Conservation (phyloP, 805 yeast species). For the Sugiyamaella mastotermitis region DNA sequence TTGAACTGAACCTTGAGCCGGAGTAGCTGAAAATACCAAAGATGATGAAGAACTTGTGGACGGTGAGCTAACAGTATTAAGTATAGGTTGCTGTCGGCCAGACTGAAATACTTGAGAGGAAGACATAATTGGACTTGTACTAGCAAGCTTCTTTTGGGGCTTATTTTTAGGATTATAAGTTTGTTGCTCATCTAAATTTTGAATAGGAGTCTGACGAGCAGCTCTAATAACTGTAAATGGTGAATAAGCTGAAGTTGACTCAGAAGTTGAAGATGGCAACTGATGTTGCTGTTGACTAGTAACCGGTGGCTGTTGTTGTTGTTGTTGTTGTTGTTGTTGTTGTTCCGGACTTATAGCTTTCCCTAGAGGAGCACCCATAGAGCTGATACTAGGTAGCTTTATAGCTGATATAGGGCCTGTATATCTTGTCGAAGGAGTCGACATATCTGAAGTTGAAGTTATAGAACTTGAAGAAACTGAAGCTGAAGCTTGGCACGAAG, state of each 20-base stretch:
- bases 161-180: background rate
- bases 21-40: background rate
- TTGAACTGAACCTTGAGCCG: background rate
- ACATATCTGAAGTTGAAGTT: background rate
- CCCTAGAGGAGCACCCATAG: no score
- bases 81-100: no score
- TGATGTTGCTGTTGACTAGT: no score
- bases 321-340: no score
- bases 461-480: background rate
- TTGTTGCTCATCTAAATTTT: background rate
- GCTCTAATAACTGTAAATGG: conserved; percentile 9
- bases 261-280: background rate
- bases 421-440: background rate
- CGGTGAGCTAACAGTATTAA: no score
- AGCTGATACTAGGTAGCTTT: no score
- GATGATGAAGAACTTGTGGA: no score
- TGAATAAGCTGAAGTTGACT: conserved; percentile 5
- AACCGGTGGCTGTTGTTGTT: no score
- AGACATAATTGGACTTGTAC: background rate
- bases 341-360: no score
- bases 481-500: background rate
- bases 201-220: conserved; percentile 3
- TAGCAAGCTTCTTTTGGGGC: background rate
- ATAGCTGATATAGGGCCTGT: background rate
- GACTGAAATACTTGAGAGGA: background rate